phyloP scores from a whole-genome alignment of 495 filamentous ascomycete species.

The Penicillium pulvis region DNA sequence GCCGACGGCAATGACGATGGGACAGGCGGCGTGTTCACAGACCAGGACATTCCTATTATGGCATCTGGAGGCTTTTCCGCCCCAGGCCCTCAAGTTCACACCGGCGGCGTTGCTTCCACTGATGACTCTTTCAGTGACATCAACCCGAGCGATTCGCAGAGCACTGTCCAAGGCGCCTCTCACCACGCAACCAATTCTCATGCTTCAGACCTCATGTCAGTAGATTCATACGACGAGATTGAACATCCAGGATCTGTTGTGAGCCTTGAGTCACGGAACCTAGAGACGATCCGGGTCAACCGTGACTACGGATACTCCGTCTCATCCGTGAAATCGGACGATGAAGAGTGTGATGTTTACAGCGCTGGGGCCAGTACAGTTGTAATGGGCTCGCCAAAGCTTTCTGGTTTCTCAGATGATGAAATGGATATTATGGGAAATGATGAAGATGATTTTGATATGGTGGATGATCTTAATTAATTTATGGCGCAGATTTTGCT shows the following conservation, averaged over 20 bases:
- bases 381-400: constrained; percentile 8
- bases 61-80: constrained; percentile 45
- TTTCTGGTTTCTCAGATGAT: constrained; percentile 15
- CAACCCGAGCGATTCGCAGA: constrained; percentile 29
- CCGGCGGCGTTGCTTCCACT: constrained; percentile 31
- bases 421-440: constrained; percentile 8
- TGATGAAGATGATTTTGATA: background rate
- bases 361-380: constrained; percentile 15
- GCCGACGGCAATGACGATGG: constrained; percentile 59
- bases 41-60: constrained; percentile 39
- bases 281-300: background rate
- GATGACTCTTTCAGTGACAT: constrained; percentile 28
- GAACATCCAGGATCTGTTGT: background rate
- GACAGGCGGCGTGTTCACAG: constrained; percentile 52
- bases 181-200: constrained; percentile 35
- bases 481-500: background rate
- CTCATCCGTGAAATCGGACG: background rate
- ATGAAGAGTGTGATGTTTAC: background rate
- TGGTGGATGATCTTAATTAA: background rate
- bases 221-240: constrained; percentile 21
- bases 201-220: constrained; percentile 29
- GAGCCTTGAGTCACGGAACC: background rate
- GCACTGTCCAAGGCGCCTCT: constrained; percentile 38
- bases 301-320: background rate
- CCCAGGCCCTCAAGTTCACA: constrained; percentile 46